Evolutionary conservation across 345 rosid species (phyloP).

Genomic region (Acer campestre): DNA sequence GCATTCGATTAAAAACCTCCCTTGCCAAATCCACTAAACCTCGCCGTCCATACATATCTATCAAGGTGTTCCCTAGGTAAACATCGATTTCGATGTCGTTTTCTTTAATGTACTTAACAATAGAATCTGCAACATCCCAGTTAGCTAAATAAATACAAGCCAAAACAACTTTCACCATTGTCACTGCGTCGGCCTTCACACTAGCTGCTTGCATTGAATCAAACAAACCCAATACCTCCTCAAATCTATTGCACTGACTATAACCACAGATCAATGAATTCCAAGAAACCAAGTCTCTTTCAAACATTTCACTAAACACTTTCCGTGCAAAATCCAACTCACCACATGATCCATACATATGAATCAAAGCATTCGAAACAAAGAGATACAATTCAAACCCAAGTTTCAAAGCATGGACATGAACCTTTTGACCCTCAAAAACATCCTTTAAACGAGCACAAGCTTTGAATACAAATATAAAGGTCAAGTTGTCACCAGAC

Average conservation of each 20-base stretch:
- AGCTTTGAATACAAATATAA: constrained; percentile 48
- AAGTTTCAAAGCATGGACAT: constrained; percentile 44
- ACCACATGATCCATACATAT: constrained; percentile 37
- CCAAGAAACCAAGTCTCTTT: constrained; percentile 72
- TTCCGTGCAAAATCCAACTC: constrained; percentile 34
- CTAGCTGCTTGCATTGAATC: constrained; percentile 44
- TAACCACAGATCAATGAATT: constrained; percentile 71
- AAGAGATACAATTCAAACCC: constrained; percentile 46
- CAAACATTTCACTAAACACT: constrained; percentile 53
- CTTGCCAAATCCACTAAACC: constrained; percentile 49
- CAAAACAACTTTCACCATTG: constrained; percentile 59
- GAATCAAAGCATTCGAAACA: constrained; percentile 58
- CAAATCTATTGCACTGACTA: constrained; percentile 39
- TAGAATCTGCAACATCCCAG: constrained; percentile 30
- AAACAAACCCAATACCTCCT: constrained; percentile 50
- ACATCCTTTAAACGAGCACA: constrained; percentile 42
- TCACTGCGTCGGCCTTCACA: constrained; percentile 56
- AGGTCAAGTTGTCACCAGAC: constrained; percentile 43
- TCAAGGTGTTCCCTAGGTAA: constrained; percentile 61
- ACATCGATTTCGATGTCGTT: constrained; percentile 51
- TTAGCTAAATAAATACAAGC: constrained; percentile 41
- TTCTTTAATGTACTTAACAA: constrained; percentile 44
- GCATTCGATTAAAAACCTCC: constrained; percentile 45
- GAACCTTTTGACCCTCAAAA: constrained; percentile 35
- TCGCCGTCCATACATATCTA: constrained; percentile 59